Evolutionary conservation across 2,329 filamentous ascomycete species (phyloP).

Genomic region (Fonsecaea pedrosoi): DNA sequence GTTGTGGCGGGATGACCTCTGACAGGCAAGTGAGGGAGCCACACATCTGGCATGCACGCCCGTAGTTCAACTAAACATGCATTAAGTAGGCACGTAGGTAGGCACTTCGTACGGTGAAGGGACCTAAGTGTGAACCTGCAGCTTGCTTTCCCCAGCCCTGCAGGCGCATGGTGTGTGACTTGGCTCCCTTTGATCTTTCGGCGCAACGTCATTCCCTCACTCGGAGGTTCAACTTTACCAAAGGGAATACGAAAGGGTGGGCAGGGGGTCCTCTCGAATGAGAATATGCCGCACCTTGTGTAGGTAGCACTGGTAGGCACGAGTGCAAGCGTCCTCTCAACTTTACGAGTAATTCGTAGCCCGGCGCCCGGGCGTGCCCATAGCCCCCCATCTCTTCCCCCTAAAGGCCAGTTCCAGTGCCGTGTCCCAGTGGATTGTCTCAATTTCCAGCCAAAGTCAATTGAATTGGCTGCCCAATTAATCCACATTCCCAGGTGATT

Average conservation of each 20-base stretch:
- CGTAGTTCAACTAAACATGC: neutral
- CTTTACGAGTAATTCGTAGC: neutral
- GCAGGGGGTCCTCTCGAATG: neutral
- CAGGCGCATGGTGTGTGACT: neutral
- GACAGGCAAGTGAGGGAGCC: neutral
- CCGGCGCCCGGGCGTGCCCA: slow-evolving; percentile 2
- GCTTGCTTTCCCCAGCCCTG: slow-evolving; percentile 1
- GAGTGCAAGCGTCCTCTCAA: neutral
- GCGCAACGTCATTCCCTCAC: slow-evolving; percentile 2
- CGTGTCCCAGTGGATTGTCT: slow-evolving; percentile 8
- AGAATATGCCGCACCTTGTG: neutral
- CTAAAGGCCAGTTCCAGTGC: neutral
- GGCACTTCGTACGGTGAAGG: neutral
- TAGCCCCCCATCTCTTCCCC: neutral
- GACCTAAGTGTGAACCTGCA: neutral
- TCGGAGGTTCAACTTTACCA: neutral
- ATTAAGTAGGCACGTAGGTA: neutral
- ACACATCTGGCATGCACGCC: neutral
- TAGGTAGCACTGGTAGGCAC: too few relatives aligned
- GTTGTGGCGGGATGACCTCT: neutral
- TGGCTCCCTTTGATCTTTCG: neutral
- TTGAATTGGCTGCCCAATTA: slow-evolving; percentile 27
- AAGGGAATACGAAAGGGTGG: neutral
- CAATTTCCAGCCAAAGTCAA: slow-evolving; percentile 19
- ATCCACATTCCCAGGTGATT: slow-evolving; percentile 17